Percentiles rank a stretch among this genome's conserved stretches.
Conservation (phyloP, 495 filamentous ascomycete species). For the Chaetomium tenue region DNA sequence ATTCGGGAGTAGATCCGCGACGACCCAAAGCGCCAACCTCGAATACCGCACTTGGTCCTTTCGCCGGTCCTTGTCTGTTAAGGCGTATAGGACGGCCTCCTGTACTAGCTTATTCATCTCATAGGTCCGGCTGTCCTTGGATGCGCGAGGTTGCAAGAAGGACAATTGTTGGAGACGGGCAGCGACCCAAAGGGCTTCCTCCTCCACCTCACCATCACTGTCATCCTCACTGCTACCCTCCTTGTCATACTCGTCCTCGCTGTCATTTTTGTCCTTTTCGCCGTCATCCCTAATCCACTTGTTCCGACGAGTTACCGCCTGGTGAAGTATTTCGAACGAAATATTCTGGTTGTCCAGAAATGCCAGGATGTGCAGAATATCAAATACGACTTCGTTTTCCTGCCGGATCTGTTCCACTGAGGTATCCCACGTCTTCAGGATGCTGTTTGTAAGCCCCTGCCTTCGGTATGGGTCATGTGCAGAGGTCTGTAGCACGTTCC, state of each 20-base stretch:
- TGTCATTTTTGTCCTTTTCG: neutral
- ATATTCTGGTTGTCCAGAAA: slow-evolving; percentile 31
- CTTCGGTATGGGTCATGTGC: neutral
- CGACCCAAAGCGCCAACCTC: slow-evolving; percentile 20
- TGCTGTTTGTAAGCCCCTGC: slow-evolving; percentile 22
- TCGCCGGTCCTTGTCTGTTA: slow-evolving; percentile 4
- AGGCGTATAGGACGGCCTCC: slow-evolving; percentile 28
- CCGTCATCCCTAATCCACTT: neutral
- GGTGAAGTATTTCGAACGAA: slow-evolving; percentile 13
- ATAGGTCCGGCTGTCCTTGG: slow-evolving; percentile 14
- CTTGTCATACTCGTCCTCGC: neutral
- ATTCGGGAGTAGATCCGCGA: slow-evolving; percentile 20
- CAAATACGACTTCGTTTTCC: slow-evolving; percentile 27
- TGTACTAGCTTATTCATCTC: slow-evolving; percentile 34
- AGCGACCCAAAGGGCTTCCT: slow-evolving; percentile 12
- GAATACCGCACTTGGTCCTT: slow-evolving; percentile 24
- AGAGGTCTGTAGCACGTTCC: neutral
- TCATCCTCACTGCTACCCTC: neutral
- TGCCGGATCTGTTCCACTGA: slow-evolving; percentile 28
- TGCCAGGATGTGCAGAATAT: slow-evolving; percentile 24
- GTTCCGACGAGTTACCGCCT: neutral
- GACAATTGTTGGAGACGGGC: slow-evolving; percentile 25
- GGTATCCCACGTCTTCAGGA: slow-evolving; percentile 32
- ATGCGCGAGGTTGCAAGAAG: slow-evolving; percentile 15
- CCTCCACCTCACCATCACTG: neutral